Evolutionary conservation across 129 eudicot genomes (phyloP).

Genomic region (Deinandra increscens): DNA sequence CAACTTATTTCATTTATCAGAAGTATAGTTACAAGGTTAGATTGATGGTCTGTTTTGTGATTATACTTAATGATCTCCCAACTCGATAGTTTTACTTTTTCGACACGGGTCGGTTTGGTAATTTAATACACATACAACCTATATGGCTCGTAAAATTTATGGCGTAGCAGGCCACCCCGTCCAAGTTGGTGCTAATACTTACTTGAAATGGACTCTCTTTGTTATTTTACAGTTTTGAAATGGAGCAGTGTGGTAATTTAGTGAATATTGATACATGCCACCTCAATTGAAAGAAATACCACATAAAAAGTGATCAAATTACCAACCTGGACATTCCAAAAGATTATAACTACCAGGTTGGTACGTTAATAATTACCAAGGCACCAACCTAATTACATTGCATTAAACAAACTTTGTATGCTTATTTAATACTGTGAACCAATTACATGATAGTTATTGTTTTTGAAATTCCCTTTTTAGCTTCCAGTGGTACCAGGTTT

Average conservation of each 20-base stretch:
- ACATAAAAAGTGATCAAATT: background rate
- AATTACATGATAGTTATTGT: background rate
- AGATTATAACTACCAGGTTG: background rate
- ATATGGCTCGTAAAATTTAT: background rate
- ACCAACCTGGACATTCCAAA: background rate
- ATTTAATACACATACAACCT: background rate
- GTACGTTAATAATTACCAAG: background rate
- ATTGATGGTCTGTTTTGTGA: no score
- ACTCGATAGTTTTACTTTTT: no score
- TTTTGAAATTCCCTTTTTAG: background rate
- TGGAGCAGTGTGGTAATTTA: background rate
- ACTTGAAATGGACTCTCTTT: background rate
- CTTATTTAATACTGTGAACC: background rate
- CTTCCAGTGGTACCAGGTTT: background rate
- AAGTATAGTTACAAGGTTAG: no score
- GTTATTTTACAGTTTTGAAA: background rate
- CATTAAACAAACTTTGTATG: background rate
- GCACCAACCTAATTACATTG: background rate
- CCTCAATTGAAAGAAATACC: background rate
- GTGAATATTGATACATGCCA: background rate
- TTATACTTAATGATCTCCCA: no score
- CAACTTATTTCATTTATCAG: no score
- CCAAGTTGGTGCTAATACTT: background rate
- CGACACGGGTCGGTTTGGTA: background rate
- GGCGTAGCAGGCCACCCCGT: background rate